Evolutionary conservation across 2,329 filamentous ascomycete species (phyloP).

Genomic region (Daldinia sp.): DNA sequence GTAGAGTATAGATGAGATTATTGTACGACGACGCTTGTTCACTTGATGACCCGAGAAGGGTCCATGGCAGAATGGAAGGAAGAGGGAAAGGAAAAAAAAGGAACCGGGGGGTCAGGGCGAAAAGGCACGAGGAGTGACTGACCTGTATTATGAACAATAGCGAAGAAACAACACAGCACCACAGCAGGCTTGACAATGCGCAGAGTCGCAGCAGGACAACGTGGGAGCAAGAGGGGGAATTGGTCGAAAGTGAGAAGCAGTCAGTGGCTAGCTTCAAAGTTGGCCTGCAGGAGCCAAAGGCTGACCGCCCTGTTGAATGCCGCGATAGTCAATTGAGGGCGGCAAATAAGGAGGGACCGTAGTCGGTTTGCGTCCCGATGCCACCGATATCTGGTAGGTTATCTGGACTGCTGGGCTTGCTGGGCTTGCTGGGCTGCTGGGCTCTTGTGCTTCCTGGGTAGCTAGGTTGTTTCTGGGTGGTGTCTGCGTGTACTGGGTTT

Average conservation of each 20-base stretch:
- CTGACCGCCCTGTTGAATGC: constrained; percentile 46
- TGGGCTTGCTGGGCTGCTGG: no score
- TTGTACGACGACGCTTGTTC: constrained; percentile 49
- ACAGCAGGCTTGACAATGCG: constrained; percentile 35
- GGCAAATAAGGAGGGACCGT: constrained; percentile 45
- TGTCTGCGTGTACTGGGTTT: no score
- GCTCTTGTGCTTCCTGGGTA: no score
- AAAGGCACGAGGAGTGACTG: constrained; percentile 41
- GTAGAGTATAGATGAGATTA: constrained; percentile 42
- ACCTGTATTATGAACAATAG: constrained; percentile 50
- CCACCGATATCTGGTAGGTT: constrained; percentile 45
- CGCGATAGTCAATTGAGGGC: constrained; percentile 44
- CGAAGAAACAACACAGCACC: constrained; percentile 45
- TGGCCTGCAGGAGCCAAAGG: constrained; percentile 43
- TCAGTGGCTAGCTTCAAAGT: constrained; percentile 44
- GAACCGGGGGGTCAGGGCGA: constrained; percentile 22
- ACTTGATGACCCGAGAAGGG: constrained; percentile 48
- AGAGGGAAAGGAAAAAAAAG: constrained; percentile 33
- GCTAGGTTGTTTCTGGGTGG: no score
- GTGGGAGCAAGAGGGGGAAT: constrained; percentile 45
- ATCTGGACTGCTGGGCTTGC: no score
- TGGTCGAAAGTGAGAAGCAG: constrained; percentile 42
- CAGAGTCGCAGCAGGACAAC: constrained; percentile 47
- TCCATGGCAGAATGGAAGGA: constrained; percentile 45
- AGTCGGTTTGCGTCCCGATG: constrained; percentile 43